Conservation (phyloP, 306 rosid species). For the Gastrolobium bilobum region DNA sequence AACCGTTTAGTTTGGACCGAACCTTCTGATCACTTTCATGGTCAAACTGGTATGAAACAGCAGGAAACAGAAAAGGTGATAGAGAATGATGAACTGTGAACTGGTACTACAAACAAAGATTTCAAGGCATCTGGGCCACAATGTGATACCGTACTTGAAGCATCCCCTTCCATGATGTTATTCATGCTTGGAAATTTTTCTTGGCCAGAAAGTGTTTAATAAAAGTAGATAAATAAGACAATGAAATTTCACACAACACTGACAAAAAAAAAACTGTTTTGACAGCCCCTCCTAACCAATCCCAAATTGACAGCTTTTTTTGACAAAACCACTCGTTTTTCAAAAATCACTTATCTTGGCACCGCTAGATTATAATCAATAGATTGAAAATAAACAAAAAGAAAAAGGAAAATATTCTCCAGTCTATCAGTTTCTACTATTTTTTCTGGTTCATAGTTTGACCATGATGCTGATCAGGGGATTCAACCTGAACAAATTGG, state of each 20-base stretch:
- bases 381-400: not conserved
- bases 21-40: constrained; percentile 9
- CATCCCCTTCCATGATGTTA: constrained; percentile 14
- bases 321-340: not conserved
- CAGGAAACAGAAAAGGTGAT: not conserved
- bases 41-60: not conserved
- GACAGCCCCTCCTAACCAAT: not conserved
- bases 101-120: not conserved
- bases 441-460: constrained; percentile 11
- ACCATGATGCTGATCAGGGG: not conserved
- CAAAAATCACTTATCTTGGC: constrained; percentile 15
- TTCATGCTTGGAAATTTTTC: constrained; percentile 28
- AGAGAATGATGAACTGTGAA: not conserved
- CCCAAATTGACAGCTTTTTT: not conserved
- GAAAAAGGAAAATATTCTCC: not conserved
- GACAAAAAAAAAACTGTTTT: not conserved
- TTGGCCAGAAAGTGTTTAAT: not conserved
- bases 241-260: not conserved
- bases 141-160: not conserved
- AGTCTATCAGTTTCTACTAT: not conserved
- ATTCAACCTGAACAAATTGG: constrained; percentile 11
- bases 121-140: not conserved
- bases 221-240: not conserved
- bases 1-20: not conserved
- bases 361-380: not conserved